phyloP scores from a whole-genome alignment of 2,329 filamentous ascomycete species.

The Raffaelea arxii region DNA sequence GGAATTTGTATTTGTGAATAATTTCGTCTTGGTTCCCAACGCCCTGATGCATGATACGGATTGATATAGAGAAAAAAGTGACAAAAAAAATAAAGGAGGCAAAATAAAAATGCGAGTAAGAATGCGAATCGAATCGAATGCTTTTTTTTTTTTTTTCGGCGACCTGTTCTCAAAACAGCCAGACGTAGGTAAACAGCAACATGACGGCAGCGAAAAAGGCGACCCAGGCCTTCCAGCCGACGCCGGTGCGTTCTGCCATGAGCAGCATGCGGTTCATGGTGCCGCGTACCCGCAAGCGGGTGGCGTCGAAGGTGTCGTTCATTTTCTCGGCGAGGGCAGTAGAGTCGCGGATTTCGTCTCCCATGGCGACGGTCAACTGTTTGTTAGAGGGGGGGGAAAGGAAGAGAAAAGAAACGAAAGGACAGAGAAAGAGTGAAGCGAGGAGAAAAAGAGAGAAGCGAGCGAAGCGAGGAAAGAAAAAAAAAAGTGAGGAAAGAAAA shows the following conservation, averaged over 20 bases:
- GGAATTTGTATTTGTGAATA: too few relatives aligned
- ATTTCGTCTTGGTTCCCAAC: too few relatives aligned
- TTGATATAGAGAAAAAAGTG: too few relatives aligned
- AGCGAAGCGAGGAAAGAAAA: neutral
- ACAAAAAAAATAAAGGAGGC: too few relatives aligned
- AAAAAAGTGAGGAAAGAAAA: neutral
- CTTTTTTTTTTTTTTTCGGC: too few relatives aligned
- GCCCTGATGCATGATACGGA: too few relatives aligned
- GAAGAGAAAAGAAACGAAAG: too few relatives aligned
- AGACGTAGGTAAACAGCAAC: constrained; percentile 82
- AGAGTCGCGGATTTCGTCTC: constrained; percentile 88
- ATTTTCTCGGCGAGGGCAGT: constrained; percentile 85
- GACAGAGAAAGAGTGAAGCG: too few relatives aligned
- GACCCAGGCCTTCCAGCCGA: constrained; percentile 92
- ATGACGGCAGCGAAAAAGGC: constrained; percentile 77
- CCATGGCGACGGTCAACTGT: constrained; percentile 84
- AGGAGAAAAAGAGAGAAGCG: neutral
- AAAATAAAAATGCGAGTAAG: too few relatives aligned
- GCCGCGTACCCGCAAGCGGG: constrained; percentile 67
- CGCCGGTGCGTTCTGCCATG: constrained; percentile 91
- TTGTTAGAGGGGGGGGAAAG: too few relatives aligned
- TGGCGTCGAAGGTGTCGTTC: constrained; percentile 88
- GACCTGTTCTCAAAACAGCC: constrained; percentile 76
- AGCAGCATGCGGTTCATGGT: constrained; percentile 97
- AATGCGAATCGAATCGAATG: too few relatives aligned